phyloP scores from a whole-genome alignment of 164 flowering plant genomes.

The Brasenia schreberi region DNA sequence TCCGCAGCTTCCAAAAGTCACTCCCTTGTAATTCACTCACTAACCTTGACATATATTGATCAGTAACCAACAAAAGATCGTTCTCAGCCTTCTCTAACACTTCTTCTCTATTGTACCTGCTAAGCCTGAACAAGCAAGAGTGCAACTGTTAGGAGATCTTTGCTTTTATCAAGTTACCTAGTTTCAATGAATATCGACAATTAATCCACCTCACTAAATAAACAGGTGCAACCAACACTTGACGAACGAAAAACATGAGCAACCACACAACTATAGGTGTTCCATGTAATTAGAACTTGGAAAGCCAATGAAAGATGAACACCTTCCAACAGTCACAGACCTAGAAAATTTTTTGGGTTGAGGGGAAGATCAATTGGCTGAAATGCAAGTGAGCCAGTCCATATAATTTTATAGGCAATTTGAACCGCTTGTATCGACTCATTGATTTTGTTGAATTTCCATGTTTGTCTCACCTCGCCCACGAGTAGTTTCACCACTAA shows the following conservation, averaged over 20 bases:
- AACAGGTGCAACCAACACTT: neutral
- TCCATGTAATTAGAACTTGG: neutral
- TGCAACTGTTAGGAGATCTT: neutral
- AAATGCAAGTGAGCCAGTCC: no score
- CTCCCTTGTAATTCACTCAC: constrained; percentile 76
- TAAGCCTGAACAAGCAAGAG: constrained; percentile 31
- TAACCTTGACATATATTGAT: constrained; percentile 48
- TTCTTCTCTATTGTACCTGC: constrained; percentile 71
- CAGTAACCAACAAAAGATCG: constrained; percentile 56
- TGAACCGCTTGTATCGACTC: neutral
- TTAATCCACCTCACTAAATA: neutral
- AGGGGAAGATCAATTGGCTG: no score
- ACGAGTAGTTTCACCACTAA: no score
- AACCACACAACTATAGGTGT: neutral
- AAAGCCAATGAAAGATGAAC: neutral
- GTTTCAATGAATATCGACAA: neutral
- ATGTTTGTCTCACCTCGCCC: no score
- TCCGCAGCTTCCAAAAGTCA: constrained; percentile 95
- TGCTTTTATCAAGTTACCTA: neutral
- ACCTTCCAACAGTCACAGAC: neutral
- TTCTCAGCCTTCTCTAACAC: constrained; percentile 77
- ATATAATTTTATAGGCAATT: neutral
- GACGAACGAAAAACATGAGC: neutral
- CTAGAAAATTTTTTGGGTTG: no score
- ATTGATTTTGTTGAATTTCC: neutral